Evolutionary conservation across 179 eudicot genomes (phyloP).

Genomic region (Amaranthus tricolor): DNA sequence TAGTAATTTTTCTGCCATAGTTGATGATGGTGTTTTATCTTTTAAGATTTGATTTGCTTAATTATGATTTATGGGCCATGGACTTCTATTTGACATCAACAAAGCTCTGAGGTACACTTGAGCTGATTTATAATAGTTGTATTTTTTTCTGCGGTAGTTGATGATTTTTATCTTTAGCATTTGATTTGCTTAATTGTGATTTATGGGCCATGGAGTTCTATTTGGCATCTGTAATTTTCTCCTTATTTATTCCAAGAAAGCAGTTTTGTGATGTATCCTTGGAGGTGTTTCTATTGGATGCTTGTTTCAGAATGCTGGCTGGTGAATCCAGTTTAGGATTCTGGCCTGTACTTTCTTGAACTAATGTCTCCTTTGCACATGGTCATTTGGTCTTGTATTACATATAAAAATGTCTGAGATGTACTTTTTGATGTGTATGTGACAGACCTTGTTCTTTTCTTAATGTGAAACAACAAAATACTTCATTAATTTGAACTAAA

Average conservation of each 20-base stretch:
- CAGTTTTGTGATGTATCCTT: not conserved
- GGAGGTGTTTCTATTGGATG: not conserved
- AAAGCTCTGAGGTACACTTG: slow-evolving; percentile 75
- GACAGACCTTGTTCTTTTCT: not conserved
- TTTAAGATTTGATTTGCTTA: not conserved
- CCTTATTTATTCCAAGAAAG: not conserved
- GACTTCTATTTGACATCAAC: slow-evolving; percentile 53
- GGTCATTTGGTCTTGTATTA: too few species aligned
- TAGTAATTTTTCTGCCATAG: not conserved
- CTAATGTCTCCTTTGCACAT: not conserved
- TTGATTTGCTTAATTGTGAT: not conserved
- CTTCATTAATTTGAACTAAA: not conserved
- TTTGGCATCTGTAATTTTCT: not conserved
- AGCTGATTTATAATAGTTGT: slow-evolving; percentile 1
- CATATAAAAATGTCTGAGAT: too few species aligned
- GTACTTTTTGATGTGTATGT: not conserved
- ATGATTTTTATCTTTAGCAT: not conserved
- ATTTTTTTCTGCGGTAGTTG: not conserved
- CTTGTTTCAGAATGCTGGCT: not conserved
- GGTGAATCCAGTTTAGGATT: not conserved
- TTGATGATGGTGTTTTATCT: not conserved
- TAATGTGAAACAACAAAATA: not conserved
- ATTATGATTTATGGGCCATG: too few species aligned
- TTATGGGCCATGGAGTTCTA: not conserved
- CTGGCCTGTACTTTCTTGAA: not conserved